These are phyloP conservation scores for Diaporthe ampelina DNA, from an alignment of 2,329 filamentous ascomycete genomes.

Conservation along the genomic window DNA sequence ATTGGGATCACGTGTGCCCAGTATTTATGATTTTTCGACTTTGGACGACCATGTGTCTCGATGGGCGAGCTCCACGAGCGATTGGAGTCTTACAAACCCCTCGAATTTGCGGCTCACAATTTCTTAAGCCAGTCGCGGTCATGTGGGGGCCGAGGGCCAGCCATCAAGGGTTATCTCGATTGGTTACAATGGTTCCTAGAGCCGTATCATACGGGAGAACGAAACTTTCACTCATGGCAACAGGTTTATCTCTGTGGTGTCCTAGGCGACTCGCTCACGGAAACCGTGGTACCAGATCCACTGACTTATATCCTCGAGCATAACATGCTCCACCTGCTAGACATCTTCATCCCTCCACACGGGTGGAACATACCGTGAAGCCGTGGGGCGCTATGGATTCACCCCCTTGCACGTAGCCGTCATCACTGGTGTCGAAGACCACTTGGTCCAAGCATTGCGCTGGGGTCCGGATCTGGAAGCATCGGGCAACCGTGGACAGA, in stretches of 20 bases:
- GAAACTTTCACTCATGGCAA: constrained; percentile 7
- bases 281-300: no score
- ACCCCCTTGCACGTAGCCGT: neutral
- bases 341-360: no score
- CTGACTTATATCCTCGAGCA: no score
- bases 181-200: neutral
- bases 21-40: neutral
- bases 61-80: neutral
- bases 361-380: neutral
- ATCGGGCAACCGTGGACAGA: constrained; percentile 3
- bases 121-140: neutral
- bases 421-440: neutral
- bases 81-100: neutral
- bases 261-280: no score
- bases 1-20: constrained; percentile 6
- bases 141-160: no score
- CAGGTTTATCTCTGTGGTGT: neutral
- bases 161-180: neutral
- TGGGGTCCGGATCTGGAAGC: constrained; percentile 6
- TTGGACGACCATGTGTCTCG: neutral
- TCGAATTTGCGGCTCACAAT: neutral
- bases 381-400: neutral
- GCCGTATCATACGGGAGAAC: neutral
- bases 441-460: neutral
- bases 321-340: no score